Conservation (phyloP, 73 alveolate species). For the Stentor roeselii region DNA sequence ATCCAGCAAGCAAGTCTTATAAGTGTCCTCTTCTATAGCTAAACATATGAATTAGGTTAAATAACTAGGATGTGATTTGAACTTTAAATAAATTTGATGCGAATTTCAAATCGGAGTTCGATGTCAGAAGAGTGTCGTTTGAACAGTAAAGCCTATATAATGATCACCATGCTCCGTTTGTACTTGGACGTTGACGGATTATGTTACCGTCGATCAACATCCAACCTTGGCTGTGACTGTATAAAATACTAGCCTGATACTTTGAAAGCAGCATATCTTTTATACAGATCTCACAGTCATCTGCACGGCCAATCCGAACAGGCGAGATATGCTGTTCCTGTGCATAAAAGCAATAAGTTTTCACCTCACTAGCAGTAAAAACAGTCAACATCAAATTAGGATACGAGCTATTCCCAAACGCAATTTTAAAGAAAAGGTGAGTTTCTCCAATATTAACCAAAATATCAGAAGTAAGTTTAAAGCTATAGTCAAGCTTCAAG, state of each 20-base stretch:
- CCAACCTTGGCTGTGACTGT: constrained; percentile 22
- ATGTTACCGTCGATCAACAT: constrained; percentile 10
- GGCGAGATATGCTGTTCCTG: constrained; percentile 10
- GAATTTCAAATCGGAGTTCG: background rate
- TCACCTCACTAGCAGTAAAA: background rate
- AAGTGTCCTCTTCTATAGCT: constrained; percentile 15
- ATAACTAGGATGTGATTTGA: background rate
- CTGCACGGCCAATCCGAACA: constrained; percentile 3
- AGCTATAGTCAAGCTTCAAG: background rate
- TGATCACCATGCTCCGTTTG: constrained; percentile 9
- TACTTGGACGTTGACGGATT: constrained; percentile 18
- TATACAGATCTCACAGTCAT: background rate
- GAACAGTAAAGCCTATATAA: constrained; percentile 19
- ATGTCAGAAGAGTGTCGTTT: background rate
- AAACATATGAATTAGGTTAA: background rate
- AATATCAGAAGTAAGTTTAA: background rate
- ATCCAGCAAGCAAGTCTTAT: background rate
- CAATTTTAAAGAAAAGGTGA: background rate
- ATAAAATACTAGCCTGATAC: constrained; percentile 4
- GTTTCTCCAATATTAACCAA: constrained; percentile 4
- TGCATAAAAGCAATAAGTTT: background rate
- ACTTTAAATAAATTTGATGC: background rate
- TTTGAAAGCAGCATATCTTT: background rate
- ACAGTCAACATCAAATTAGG: background rate
- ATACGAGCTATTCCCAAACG: background rate